Percentiles rank a stretch among this genome's conserved stretches.
These are phyloP conservation scores for Pueraria montana DNA, from an alignment of 306 rosid genomes.

Conservation along the genomic window DNA sequence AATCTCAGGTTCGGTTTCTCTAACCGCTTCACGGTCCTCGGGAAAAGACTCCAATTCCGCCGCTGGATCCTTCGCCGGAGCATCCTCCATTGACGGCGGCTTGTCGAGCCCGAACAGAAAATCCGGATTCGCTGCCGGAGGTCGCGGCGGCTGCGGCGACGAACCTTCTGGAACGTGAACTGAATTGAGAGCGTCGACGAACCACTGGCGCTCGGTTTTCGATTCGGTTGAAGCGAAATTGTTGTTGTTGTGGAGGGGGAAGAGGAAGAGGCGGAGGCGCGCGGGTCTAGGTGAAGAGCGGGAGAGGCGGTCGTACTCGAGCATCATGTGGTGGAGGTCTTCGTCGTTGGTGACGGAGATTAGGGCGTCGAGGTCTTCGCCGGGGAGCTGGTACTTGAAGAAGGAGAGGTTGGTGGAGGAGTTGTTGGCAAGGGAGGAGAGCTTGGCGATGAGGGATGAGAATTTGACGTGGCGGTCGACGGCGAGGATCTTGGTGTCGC, in stretches of 20 bases:
- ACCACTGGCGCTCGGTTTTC: slow-evolving; percentile 80
- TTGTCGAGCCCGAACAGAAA: slow-evolving; percentile 85
- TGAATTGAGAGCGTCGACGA: slow-evolving; percentile 86
- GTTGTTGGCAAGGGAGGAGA: slow-evolving; percentile 61
- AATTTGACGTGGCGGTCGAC: slow-evolving; percentile 75
- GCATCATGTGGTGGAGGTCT: slow-evolving; percentile 87
- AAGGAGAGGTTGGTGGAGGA: slow-evolving; percentile 45
- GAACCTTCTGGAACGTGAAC: slow-evolving; percentile 72
- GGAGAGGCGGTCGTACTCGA: slow-evolving; percentile 80
- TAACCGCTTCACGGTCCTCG: slow-evolving; percentile 60
- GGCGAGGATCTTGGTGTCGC: slow-evolving; percentile 88
- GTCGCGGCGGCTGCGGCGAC: slow-evolving; percentile 58
- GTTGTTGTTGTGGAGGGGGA: slow-evolving; percentile 44
- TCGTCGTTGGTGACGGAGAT: slow-evolving; percentile 90
- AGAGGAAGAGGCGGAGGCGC: slow-evolving; percentile 74
- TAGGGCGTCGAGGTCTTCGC: slow-evolving; percentile 91
- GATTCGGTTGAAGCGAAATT: slow-evolving; percentile 51
- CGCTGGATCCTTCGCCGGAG: slow-evolving; percentile 38
- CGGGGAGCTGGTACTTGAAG: slow-evolving; percentile 91
- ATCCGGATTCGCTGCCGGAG: slow-evolving; percentile 73
- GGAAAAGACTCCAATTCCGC: slow-evolving; percentile 57
- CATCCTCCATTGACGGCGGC: slow-evolving; percentile 55
- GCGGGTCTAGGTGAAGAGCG: slow-evolving; percentile 81
- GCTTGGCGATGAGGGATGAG: slow-evolving; percentile 61
- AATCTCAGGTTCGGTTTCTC: slow-evolving; percentile 48